These are phyloP conservation scores for Solanum chacoense DNA, from an alignment of 305 asterid genomes.

Conservation along the genomic window DNA sequence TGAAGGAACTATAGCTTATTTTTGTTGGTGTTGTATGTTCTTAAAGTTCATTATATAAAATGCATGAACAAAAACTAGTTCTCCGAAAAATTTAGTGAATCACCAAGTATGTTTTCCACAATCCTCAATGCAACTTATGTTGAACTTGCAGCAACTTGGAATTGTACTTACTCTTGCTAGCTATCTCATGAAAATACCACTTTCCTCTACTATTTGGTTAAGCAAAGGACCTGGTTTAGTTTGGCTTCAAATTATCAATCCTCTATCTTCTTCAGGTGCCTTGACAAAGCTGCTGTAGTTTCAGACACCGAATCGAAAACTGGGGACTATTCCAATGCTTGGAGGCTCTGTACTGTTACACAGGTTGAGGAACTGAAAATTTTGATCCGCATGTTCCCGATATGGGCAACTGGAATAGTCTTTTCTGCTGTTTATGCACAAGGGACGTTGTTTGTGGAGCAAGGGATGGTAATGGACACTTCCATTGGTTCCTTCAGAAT, in stretches of 20 bases:
- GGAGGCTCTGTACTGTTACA: not conserved
- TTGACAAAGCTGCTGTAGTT: not conserved
- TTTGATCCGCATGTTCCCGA: not conserved
- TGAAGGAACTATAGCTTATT: not conserved
- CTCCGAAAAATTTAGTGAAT: too few relatives aligned
- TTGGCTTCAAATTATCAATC: too few relatives aligned
- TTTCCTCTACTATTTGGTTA: too few relatives aligned
- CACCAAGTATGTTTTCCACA: too few relatives aligned
- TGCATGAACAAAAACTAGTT: too few relatives aligned
- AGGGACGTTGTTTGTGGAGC: not conserved
- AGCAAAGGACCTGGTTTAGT: too few relatives aligned
- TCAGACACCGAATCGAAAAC: not conserved
- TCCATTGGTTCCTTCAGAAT: not conserved
- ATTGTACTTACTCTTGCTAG: too few relatives aligned
- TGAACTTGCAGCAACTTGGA: too few relatives aligned
- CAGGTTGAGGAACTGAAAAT: not conserved
- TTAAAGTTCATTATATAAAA: too few relatives aligned
- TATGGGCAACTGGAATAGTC: not conserved
- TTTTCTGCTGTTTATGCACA: not conserved
- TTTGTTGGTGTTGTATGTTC: not conserved
- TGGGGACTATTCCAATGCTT: not conserved
- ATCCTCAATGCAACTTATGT: too few relatives aligned
- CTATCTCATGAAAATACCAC: too few relatives aligned
- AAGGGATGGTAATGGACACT: not conserved
- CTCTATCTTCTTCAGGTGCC: not conserved